These are phyloP conservation scores for Casaregolazyma suthepensis DNA, from an alignment of 1,139 yeast genomes.

Conservation along the genomic window DNA sequence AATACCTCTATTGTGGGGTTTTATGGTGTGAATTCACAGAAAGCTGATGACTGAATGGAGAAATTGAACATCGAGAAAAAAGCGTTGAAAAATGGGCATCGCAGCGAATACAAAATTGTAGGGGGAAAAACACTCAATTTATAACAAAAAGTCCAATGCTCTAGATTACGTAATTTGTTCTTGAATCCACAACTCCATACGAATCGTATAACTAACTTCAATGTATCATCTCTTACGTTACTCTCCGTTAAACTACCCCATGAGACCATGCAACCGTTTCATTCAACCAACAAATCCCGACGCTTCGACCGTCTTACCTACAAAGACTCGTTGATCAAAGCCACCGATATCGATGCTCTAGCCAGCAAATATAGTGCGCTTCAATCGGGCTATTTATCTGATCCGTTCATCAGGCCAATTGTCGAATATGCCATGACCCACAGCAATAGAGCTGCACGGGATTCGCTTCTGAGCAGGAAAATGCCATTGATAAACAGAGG, in stretches of 20 bases:
- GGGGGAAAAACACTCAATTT: neutral
- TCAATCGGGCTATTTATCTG: conserved; percentile 48
- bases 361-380: conserved; percentile 64
- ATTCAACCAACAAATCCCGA: neutral
- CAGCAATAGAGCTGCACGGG: conserved; percentile 30
- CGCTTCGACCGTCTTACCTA: neutral
- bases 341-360: conserved; percentile 83
- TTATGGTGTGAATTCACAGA: neutral
- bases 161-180: neutral
- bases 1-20: neutral
- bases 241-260: no score
- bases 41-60: neutral
- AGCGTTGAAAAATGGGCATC: no score
- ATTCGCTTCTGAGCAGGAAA: conserved; percentile 38
- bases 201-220: no score
- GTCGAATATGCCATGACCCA: conserved; percentile 32
- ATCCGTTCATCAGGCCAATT: conserved; percentile 39
- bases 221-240: no score
- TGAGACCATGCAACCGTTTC: neutral
- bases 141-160: no score
- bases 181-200: no score
- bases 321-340: conserved; percentile 38
- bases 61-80: neutral
- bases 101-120: no score
- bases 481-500: conserved; percentile 80